Percentiles rank a stretch among this genome's conserved stretches.
Evolutionary conservation across 1,284 basidiomycete genomes (phyloP).

Genomic region (Sphagnurus paluster): DNA sequence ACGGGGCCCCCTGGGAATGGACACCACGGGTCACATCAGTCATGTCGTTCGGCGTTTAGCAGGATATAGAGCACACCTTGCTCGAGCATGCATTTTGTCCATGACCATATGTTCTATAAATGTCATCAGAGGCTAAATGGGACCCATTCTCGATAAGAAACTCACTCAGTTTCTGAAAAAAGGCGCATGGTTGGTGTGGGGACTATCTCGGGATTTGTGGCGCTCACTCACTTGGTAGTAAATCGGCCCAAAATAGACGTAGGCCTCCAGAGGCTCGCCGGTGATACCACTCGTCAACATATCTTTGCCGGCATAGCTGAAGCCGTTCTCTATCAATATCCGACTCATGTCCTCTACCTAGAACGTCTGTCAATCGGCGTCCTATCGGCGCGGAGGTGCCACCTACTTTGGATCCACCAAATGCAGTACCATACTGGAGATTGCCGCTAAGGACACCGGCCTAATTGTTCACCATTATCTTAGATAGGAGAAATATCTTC

Average conservation of each 20-base stretch:
- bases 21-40: constrained; percentile 8
- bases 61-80: constrained; percentile 54
- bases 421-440: constrained; percentile 93
- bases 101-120: constrained; percentile 91
- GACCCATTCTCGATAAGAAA: constrained; percentile 9
- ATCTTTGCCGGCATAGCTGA: constrained; percentile 97
- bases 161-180: constrained; percentile 79
- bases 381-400: not conserved
- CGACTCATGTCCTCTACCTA: constrained; percentile 97
- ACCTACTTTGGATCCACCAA: constrained; percentile 90
- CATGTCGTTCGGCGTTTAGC: constrained; percentile 7
- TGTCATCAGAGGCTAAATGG: constrained; percentile 15
- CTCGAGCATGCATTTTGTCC: constrained; percentile 99
- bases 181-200: constrained; percentile 6
- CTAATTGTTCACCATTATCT: constrained; percentile 43
- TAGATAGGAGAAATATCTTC: constrained; percentile 13
- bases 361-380: not conserved
- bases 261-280: constrained; percentile 93
- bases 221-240: constrained; percentile 82
- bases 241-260: constrained; percentile 98
- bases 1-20: constrained; percentile 76
- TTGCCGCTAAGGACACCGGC: constrained; percentile 87
- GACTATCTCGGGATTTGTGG: constrained; percentile 14
- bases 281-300: constrained; percentile 98
- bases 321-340: constrained; percentile 93